Evolutionary conservation across 805 yeast species (phyloP).

Genomic region (Yarrowia porcina): DNA sequence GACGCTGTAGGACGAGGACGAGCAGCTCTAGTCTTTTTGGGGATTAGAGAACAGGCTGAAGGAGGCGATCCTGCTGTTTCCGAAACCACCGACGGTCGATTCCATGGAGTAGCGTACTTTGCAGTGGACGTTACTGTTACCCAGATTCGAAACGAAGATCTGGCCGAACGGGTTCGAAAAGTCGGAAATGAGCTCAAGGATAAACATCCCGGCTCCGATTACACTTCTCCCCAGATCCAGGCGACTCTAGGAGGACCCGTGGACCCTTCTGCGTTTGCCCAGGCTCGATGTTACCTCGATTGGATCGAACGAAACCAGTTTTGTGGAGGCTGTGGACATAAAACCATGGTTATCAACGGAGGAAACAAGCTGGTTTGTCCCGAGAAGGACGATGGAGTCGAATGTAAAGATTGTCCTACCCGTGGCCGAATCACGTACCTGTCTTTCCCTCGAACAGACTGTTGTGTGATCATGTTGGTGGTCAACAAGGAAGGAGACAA

Average conservation of each 20-base stretch:
- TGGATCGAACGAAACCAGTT: constrained; percentile 72
- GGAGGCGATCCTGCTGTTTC: constrained; percentile 30
- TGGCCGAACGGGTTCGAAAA: constrained; percentile 31
- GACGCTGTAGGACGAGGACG: constrained; percentile 36
- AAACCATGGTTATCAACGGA: constrained; percentile 42
- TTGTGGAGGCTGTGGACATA: constrained; percentile 83
- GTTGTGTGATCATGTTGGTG: constrained; percentile 79
- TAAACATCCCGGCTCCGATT: constrained; percentile 25
- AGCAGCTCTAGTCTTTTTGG: constrained; percentile 46
- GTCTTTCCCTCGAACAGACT: constrained; percentile 89
- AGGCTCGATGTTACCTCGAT: constrained; percentile 78
- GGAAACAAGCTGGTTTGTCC: constrained; percentile 44
- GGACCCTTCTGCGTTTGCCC: constrained; percentile 70
- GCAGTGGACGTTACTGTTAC: constrained; percentile 39
- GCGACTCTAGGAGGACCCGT: constrained; percentile 33
- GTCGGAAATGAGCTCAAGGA: constrained; percentile 8
- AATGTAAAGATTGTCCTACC: constrained; percentile 38
- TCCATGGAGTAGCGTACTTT: constrained; percentile 42
- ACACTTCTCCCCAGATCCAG: constrained; percentile 18
- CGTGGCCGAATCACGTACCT: constrained; percentile 60
- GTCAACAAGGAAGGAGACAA: constrained; percentile 58
- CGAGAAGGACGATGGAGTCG: constrained; percentile 34
- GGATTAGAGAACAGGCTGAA: constrained; percentile 41
- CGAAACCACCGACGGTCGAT: constrained; percentile 30
- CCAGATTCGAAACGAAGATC: constrained; percentile 26